These are phyloP conservation scores for Periconia digitata DNA, from an alignment of 2,329 filamentous ascomycete species.

Conservation along the genomic window DNA sequence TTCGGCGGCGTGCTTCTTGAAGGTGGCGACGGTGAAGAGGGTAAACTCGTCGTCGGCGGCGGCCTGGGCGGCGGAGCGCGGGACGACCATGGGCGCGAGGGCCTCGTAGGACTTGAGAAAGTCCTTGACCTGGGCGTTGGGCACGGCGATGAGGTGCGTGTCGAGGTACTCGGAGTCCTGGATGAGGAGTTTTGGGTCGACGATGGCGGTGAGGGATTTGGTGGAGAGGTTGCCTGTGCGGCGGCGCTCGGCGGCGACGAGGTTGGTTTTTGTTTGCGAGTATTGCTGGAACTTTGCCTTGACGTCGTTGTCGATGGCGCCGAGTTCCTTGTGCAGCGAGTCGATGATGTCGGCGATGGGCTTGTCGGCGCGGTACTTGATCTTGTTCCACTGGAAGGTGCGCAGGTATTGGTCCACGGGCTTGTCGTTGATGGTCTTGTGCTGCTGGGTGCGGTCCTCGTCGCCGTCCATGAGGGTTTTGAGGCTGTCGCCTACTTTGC, in stretches of 20 bases:
- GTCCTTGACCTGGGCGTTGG: slow-evolving; percentile 77
- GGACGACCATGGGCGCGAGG: slow-evolving; percentile 86
- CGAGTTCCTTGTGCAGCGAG: slow-evolving; percentile 87
- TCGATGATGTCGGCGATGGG: slow-evolving; percentile 84
- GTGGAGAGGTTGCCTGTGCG: slow-evolving; percentile 94
- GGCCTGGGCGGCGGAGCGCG: slow-evolving; percentile 78
- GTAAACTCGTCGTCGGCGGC: slow-evolving; percentile 87
- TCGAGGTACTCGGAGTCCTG: slow-evolving; percentile 95
- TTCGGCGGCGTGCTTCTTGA: slow-evolving; percentile 86
- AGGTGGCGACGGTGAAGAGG: slow-evolving; percentile 84
- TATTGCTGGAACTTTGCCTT: slow-evolving; percentile 94
- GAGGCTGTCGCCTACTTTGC: slow-evolving; percentile 86
- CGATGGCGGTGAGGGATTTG: slow-evolving; percentile 86
- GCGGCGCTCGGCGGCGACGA: slow-evolving; percentile 78
- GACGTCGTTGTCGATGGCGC: slow-evolving; percentile 92
- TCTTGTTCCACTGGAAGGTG: slow-evolving; percentile 94
- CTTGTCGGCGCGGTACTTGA: slow-evolving; percentile 93
- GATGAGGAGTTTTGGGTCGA: slow-evolving; percentile 72
- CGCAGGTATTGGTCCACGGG: slow-evolving; percentile 93
- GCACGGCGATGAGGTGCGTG: slow-evolving; percentile 90
- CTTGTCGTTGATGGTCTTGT: slow-evolving; percentile 94
- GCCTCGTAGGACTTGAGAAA: slow-evolving; percentile 90
- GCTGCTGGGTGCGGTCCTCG: slow-evolving; percentile 77
- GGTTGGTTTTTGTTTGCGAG: slow-evolving; percentile 83
- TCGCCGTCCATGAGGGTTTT: slow-evolving; percentile 80